phyloP scores from a whole-genome alignment of 192 early-diverging fungal species.

The Phlyctochytrium arcticum region DNA sequence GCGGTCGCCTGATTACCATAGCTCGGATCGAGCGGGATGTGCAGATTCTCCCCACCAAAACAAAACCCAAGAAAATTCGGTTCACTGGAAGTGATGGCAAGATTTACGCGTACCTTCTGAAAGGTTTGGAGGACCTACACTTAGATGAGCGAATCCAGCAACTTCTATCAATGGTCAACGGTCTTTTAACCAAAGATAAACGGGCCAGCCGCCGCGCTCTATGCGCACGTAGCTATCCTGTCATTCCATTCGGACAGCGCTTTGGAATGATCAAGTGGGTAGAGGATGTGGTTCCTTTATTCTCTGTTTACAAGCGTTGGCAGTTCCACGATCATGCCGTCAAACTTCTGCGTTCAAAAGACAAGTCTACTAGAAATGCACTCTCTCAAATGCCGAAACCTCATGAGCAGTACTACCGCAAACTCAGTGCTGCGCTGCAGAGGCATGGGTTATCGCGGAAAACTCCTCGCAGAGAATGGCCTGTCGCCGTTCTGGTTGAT shows the following conservation, averaged over 20 bases:
- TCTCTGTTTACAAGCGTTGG: slow-evolving; percentile 74
- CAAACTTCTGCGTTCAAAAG: slow-evolving; percentile 50
- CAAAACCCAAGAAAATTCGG: slow-evolving; percentile 82
- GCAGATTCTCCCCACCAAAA: slow-evolving; percentile 76
- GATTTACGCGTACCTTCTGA: slow-evolving; percentile 74
- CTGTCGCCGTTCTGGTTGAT: slow-evolving; percentile 49
- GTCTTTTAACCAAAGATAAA: slow-evolving; percentile 55
- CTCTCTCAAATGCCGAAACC: slow-evolving; percentile 35
- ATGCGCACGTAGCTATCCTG: slow-evolving; percentile 58
- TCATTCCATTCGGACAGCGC: slow-evolving; percentile 84
- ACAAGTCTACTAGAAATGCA: no score
- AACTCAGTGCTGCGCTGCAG: slow-evolving; percentile 48
- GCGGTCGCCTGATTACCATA: slow-evolving; percentile 35
- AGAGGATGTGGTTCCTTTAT: slow-evolving; percentile 72
- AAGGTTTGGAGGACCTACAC: slow-evolving; percentile 90
- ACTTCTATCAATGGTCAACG: slow-evolving; percentile 59
- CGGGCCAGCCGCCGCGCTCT: slow-evolving; percentile 29
- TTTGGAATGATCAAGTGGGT: slow-evolving; percentile 97
- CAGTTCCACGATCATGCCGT: slow-evolving; percentile 63
- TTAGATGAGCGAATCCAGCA: slow-evolving; percentile 92
- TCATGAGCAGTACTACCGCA: slow-evolving; percentile 41
- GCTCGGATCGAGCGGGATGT: slow-evolving; percentile 49
- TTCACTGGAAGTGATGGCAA: slow-evolving; percentile 55
- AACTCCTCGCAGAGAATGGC: slow-evolving; percentile 66
- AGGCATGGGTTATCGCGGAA: slow-evolving; percentile 46